Evolutionary conservation across 2,329 filamentous ascomycete species (phyloP).

Genomic region (Diaporthe ampelina): DNA sequence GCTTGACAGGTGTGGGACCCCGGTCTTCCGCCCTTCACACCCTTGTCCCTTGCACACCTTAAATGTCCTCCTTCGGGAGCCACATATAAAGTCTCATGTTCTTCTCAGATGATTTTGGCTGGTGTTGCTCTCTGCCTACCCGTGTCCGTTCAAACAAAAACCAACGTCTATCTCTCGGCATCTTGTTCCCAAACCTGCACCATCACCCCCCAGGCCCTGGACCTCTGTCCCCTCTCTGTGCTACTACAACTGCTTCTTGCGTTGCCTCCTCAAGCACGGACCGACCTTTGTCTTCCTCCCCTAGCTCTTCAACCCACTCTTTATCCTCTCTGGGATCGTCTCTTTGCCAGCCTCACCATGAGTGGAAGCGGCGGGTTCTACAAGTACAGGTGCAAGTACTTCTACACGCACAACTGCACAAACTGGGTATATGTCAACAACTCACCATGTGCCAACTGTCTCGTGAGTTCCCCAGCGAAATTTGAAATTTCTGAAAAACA

Average conservation of each 20-base stretch:
- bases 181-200: not conserved
- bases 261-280: not conserved
- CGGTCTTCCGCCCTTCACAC: constrained; percentile 11
- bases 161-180: not conserved
- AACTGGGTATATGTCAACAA: constrained; percentile 66
- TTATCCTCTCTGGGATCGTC: too few species aligned
- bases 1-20: constrained; percentile 23
- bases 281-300: not conserved
- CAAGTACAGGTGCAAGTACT: constrained; percentile 67
- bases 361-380: constrained; percentile 60
- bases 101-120: constrained; percentile 4
- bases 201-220: not conserved
- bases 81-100: constrained; percentile 34
- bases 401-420: constrained; percentile 61
- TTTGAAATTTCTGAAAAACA: too few species aligned
- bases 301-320: not conserved
- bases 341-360: constrained; percentile 47
- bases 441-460: constrained; percentile 60
- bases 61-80: constrained; percentile 19
- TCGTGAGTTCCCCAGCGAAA: constrained; percentile 52
- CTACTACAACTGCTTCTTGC: not conserved
- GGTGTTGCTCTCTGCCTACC: constrained; percentile 11
- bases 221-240: constrained; percentile 23
- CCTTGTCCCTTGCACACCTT: constrained; percentile 36
- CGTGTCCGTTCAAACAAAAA: not conserved